Evolutionary conservation across 305 asterid genomes (phyloP).

Genomic region (Fraxinus floribunda): DNA sequence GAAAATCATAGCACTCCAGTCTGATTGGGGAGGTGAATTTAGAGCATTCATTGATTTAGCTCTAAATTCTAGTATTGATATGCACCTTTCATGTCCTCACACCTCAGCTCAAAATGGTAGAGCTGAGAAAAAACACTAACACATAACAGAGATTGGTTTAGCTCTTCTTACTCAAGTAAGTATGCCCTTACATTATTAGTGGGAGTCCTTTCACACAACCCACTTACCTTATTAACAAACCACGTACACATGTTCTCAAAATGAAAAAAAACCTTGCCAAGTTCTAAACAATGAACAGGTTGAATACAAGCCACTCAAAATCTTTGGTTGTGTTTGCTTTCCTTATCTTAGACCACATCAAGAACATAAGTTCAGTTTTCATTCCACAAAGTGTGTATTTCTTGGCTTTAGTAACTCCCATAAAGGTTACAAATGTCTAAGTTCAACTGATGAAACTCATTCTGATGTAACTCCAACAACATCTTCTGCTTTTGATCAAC

Average conservation of each 20-base stretch:
- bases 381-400: neutral
- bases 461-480: too few species aligned
- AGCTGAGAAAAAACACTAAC: neutral
- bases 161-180: neutral
- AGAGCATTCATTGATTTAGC: neutral
- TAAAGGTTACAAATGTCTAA: neutral
- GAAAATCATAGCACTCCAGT: neutral
- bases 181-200: neutral
- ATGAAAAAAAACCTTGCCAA: too few species aligned
- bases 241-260: neutral
- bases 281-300: too few species aligned
- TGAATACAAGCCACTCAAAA: neutral
- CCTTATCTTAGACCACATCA: neutral
- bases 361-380: neutral
- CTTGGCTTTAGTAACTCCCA: neutral
- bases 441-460: neutral
- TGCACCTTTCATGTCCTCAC: too few species aligned
- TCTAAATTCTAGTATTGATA: too few species aligned
- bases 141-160: too few species aligned
- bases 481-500: too few species aligned
- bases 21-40: neutral
- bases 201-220: neutral
- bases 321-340: neutral
- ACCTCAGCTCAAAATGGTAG: neutral
- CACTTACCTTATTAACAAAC: neutral